These are phyloP conservation scores for Ophiostoma sp. DNA, from an alignment of 2,329 filamentous ascomycete genomes.

Conservation along the genomic window DNA sequence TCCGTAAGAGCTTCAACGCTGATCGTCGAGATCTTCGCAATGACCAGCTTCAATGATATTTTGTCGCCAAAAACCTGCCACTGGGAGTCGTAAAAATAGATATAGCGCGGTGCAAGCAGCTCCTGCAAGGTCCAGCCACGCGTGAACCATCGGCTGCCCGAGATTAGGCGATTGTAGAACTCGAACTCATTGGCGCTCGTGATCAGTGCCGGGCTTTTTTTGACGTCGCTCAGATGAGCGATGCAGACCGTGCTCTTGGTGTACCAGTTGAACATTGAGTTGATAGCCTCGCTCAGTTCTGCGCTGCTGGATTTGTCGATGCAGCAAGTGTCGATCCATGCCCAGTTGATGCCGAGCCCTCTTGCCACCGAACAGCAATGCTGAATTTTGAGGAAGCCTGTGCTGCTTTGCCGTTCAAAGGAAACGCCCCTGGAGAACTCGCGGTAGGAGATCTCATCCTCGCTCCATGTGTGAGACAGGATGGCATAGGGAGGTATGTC, in stretches of 20 bases:
- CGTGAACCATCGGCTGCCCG: neutral
- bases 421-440: neutral
- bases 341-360: neutral
- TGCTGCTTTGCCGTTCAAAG: neutral
- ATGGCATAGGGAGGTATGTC: neutral
- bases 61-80: neutral
- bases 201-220: no score
- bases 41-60: neutral
- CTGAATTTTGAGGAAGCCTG: neutral
- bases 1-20: neutral
- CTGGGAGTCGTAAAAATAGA: neutral
- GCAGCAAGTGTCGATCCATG: conserved; percentile 4
- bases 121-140: conserved; percentile 2
- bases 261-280: conserved; percentile 5
- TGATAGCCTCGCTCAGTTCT: conserved; percentile 5
- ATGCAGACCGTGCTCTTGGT: neutral
- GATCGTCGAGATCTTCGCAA: neutral
- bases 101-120: no score
- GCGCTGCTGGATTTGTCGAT: conserved; percentile 7
- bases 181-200: no score
- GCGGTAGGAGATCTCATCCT: neutral
- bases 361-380: neutral
- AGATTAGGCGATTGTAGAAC: no score
- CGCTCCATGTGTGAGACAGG: neutral
- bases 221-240: neutral